These are phyloP conservation scores for Saprolegnia parasitica DNA, from an alignment of 352 stramenopile genomes.

Conservation along the genomic window DNA sequence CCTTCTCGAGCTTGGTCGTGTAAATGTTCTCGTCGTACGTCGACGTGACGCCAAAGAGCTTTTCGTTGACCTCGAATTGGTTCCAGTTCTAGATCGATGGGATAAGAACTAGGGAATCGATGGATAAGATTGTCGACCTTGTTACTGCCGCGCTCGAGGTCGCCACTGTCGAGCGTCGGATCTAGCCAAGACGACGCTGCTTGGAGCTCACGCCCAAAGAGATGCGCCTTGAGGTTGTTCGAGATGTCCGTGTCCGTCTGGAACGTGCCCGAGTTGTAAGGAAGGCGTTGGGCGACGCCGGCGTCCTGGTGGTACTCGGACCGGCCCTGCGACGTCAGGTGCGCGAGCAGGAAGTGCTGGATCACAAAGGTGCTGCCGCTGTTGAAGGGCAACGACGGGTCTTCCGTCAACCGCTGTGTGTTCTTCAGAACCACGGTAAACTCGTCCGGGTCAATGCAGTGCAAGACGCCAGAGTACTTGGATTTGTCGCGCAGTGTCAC, in stretches of 20 bases:
- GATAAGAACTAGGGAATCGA: not conserved
- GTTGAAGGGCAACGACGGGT: conserved; percentile 45
- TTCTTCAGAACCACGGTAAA: conserved; percentile 81
- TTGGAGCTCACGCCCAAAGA: conserved; percentile 64
- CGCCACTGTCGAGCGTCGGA: conserved; percentile 65
- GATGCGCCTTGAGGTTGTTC: conserved; percentile 47
- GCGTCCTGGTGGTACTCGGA: conserved; percentile 61
- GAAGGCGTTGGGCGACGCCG: conserved; percentile 23
- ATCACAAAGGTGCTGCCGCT: conserved; percentile 76
- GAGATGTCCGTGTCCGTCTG: conserved; percentile 91
- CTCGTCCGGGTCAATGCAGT: conserved; percentile 80
- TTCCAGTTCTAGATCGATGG: conserved; percentile 77
- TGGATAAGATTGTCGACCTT: conserved; percentile 33
- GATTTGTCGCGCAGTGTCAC: conserved; percentile 55
- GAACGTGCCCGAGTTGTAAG: conserved; percentile 33
- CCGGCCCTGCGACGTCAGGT: conserved; percentile 52
- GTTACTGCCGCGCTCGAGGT: conserved; percentile 51
- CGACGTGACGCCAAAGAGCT: conserved; percentile 94
- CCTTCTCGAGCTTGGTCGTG: conserved; percentile 95
- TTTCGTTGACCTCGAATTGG: conserved; percentile 96
- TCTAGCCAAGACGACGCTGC: conserved; percentile 75
- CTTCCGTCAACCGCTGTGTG: conserved; percentile 44
- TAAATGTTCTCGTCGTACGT: conserved; percentile 98
- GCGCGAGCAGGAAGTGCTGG: conserved; percentile 54
- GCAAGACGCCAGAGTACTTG: conserved; percentile 64